Base-by-base conservation (phyloP, 2,329 filamentous ascomycete genomes). In the Aureobasidium sp. region DNA sequence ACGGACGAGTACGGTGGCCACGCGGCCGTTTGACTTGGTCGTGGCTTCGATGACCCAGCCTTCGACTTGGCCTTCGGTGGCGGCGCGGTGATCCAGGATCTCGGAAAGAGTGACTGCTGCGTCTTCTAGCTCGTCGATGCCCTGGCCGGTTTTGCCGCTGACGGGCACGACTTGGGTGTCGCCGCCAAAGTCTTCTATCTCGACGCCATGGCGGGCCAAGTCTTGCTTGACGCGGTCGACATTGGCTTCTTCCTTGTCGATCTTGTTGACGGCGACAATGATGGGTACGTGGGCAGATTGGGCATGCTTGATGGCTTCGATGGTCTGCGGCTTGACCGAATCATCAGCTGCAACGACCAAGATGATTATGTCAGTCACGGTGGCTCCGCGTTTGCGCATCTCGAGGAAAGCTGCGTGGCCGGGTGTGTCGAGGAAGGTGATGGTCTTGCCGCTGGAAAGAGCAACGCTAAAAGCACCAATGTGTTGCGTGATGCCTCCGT, bases 401-500 rank as follows among this genome's bases (percentile, higher is more conserved):
- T 87, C 89, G 65, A 97, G 77, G 74, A 99, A 99, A 0, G 94
- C 95, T 29, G 93, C 90, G 75, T 99, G 94, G 1, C 94, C 94
- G 1, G 94, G 94, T 0, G 94, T 99, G 70, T 99, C 94, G 29
- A 99, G 80, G 77, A 99, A 99, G 0, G 95, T 99, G 66, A 99
- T 96, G 38, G 85, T 84, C 73, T 93, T 95, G 45, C 92, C 92
- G 5, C 85, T 86, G 9, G 62, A 86, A 79, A 99, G 85, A 19
- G 84, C 84, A 1, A 99, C 94, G 7, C 91, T 91, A 76, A 99
- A 99, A 17, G 94, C 94, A 73, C 94, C 95, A 65, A 99, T 99
- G 70, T 99, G 94, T 73, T 99, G 94, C 0, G 94, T 99, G 70
- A 99, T 99, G 37, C 94, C 94, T 64, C 94, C 94, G 70, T 96